These are phyloP conservation scores for Malus fusca DNA, from an alignment of 306 rosid species.

Conservation along the genomic window DNA sequence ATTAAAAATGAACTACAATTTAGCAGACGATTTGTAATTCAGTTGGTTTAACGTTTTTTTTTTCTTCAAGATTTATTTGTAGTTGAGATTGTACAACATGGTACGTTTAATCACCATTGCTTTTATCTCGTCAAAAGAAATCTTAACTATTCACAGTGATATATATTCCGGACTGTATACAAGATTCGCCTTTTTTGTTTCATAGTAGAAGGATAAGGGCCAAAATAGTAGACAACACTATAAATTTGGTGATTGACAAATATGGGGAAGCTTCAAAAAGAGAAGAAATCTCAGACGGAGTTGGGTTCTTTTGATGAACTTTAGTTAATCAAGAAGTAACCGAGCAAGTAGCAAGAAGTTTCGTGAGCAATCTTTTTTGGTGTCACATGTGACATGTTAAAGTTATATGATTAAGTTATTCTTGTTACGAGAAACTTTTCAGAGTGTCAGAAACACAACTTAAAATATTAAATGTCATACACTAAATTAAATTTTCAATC, in stretches of 20 bases:
- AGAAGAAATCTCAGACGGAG: neutral
- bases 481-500: too few species aligned
- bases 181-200: too few species aligned
- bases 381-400: neutral
- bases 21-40: too few species aligned
- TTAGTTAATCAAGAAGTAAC: neutral
- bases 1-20: too few species aligned
- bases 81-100: too few species aligned
- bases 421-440: too few species aligned
- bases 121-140: too few species aligned
- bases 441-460: accelerated
- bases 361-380: neutral
- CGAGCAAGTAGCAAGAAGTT: neutral
- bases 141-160: accelerated
- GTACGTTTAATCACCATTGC: accelerated
- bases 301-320: neutral
- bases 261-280: neutral
- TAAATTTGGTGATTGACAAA: neutral
- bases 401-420: neutral
- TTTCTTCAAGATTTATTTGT: too few species aligned
- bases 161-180: neutral
- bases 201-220: too few species aligned
- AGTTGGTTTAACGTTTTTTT: too few species aligned
- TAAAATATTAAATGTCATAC: too few species aligned
- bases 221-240: neutral